Percentiles rank a stretch among this genome's conserved stretches.
Conservation (phyloP, 106 monocot genomes). For the Dioscorea alata region DNA sequence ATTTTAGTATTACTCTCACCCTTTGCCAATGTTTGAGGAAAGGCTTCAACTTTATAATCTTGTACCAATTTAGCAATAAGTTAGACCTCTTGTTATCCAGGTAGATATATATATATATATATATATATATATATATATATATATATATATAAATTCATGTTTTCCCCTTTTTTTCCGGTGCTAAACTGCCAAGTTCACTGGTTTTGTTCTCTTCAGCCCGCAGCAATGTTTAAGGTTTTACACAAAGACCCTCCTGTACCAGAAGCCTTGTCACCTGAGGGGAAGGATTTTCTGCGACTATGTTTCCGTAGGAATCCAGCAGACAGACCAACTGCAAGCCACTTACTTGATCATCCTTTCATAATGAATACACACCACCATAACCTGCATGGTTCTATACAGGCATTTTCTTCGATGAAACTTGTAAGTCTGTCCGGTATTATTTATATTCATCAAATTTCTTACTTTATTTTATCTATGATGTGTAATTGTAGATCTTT, state of each 20-base stretch:
- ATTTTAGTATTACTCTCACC: no score
- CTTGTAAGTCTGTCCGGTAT: slow-evolving; percentile 23
- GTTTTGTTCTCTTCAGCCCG: slow-evolving; percentile 35
- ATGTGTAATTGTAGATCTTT: no score
- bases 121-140: no score
- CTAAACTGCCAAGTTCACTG: neutral
- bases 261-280: slow-evolving; percentile 65
- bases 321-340: slow-evolving; percentile 66
- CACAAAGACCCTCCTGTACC: slow-evolving; percentile 69
- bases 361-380: slow-evolving; percentile 44
- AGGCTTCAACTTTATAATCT: no score
- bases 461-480: no score
- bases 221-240: slow-evolving; percentile 89
- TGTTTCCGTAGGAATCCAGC: slow-evolving; percentile 85
- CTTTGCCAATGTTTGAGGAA: no score
- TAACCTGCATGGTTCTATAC: slow-evolving; percentile 43
- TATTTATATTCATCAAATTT: no score
- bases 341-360: slow-evolving; percentile 76
- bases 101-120: no score
- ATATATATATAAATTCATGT: no score
- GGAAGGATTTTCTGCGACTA: slow-evolving; percentile 61
- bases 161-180: neutral
- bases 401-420: slow-evolving; percentile 56
- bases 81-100: no score
- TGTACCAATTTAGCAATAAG: no score